Evolutionary conservation across 2,329 filamentous ascomycete species (phyloP).

Genomic region (Aspergillus sp.): DNA sequence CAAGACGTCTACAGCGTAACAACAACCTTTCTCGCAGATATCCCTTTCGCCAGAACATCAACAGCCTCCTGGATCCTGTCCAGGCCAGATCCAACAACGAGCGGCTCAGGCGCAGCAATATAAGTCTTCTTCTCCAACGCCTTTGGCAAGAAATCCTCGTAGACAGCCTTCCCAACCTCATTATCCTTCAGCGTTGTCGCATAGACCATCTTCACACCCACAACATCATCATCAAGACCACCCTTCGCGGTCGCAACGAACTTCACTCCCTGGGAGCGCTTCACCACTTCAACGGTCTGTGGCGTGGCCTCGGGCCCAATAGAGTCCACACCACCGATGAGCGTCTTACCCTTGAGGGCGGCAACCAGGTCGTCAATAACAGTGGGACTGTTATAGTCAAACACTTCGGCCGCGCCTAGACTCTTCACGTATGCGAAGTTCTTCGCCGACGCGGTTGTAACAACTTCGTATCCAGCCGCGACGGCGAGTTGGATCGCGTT

Average conservation of each 20-base stretch:
- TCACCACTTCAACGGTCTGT: constrained; percentile 6
- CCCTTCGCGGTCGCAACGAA: no score
- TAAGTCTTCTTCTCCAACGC: constrained; percentile 22
- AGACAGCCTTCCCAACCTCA: constrained; percentile 30
- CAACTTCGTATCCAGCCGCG: constrained; percentile 42
- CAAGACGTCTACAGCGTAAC: neutral
- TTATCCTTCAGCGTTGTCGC: constrained; percentile 18
- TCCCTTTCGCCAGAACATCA: neutral
- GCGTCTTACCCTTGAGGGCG: constrained; percentile 13
- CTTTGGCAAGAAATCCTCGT: constrained; percentile 31
- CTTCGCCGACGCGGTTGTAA: constrained; percentile 38
- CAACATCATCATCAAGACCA: no score
- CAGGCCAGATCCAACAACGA: constrained; percentile 6
- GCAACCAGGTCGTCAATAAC: constrained; percentile 15
- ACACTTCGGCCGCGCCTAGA: constrained; percentile 46
- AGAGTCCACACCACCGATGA: constrained; percentile 12
- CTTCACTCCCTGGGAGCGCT: no score
- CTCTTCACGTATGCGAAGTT: constrained; percentile 47
- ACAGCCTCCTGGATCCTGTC: constrained; percentile 8
- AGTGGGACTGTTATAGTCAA: constrained; percentile 42
- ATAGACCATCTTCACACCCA: constrained; percentile 24
- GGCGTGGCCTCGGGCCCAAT: constrained; percentile 5
- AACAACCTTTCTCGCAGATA: constrained; percentile 9
- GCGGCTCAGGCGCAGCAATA: neutral
- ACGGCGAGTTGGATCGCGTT: constrained; percentile 46